A percentile compares a stretch with the other conserved stretches of the same genome.
These are phyloP conservation scores for Lobosporangium transversale DNA, from an alignment of 192 early-diverging fungal species.

Conservation along the genomic window DNA sequence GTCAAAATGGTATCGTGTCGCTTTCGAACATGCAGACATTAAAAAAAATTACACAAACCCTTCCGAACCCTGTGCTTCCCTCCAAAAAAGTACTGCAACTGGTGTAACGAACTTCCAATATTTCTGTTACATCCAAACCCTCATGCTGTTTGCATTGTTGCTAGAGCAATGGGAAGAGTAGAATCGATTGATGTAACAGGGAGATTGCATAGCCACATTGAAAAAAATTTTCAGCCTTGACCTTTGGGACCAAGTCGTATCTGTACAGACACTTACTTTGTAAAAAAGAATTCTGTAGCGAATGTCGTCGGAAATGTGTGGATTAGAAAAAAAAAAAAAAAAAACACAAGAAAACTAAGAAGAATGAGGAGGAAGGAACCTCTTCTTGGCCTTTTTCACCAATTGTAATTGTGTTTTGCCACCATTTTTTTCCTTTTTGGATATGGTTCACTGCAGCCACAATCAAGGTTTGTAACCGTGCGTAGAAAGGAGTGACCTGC, in stretches of 20 bases:
- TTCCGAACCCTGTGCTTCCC: no score
- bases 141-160: background rate
- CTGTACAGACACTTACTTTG: background rate
- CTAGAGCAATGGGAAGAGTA: background rate
- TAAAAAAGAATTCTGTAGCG: background rate
- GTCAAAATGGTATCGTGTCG: conserved; percentile 14
- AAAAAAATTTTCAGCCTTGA: background rate
- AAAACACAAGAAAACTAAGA: background rate
- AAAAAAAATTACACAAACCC: background rate
- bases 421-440: no score
- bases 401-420: no score
- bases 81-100: no score
- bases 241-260: background rate
- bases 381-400: no score
- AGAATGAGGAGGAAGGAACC: background rate
- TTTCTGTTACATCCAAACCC: no score
- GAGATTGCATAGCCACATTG: background rate
- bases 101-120: no score
- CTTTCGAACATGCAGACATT: background rate
- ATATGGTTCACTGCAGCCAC: no score
- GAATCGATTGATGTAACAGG: background rate
- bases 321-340: background rate
- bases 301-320: background rate
- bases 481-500: no score
- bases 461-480: no score